Base-by-base conservation (phyloP, 2,329 filamentous ascomycete species). In the Monilinia vaccinii-corymbosi region DNA sequence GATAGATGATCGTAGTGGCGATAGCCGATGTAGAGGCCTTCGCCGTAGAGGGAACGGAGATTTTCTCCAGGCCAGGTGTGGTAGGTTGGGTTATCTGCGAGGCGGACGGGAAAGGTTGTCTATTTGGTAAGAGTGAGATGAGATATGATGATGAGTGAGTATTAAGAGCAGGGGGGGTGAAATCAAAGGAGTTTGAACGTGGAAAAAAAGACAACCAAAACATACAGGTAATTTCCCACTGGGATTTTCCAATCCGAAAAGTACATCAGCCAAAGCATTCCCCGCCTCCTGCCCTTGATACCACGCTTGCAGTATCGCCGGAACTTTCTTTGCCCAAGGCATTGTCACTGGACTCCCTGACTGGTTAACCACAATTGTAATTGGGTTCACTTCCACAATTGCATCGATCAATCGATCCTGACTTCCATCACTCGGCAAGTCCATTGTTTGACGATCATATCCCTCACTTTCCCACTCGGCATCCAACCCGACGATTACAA, bases 381-480 rank as follows among this genome's bases (percentile, higher is more conserved):
- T 78, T 2, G 84, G 78, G 68, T 89, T 89, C 5, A 81, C 84
- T 18, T 77, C 76, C 21, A 84, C 75, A 0, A 89, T 78, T 1
- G 83, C 83, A 52, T 82, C 77, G 58, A 89, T 78, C 5, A 89
- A 78, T 42, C 80, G 78, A 68, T 89, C 85, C 66, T 85, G 81
- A 70, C 75, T 81, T 48, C 76, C 81, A 62, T 79, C 74, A 32
- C 74, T 75, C 40, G 83, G 82, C 5, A 86, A 74, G 63, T 83
- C 80, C 80, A 85, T 82, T 59, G 76, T 81, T 60, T 78, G 75
- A 50, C 86, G 79, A 69, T 89, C 86, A 62, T 87, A 87, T 1
- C 86, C 86, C 71, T 89, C 87, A 1, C 85, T 88, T 69, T 90
- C 87, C 86, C 86, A 90, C 70, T 90, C 87, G 7, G 82, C 82